Evolutionary conservation across 345 rosid species (phyloP), one percentile per base, ranked within the genome.

Genomic region (Balakata baccata): DNA sequence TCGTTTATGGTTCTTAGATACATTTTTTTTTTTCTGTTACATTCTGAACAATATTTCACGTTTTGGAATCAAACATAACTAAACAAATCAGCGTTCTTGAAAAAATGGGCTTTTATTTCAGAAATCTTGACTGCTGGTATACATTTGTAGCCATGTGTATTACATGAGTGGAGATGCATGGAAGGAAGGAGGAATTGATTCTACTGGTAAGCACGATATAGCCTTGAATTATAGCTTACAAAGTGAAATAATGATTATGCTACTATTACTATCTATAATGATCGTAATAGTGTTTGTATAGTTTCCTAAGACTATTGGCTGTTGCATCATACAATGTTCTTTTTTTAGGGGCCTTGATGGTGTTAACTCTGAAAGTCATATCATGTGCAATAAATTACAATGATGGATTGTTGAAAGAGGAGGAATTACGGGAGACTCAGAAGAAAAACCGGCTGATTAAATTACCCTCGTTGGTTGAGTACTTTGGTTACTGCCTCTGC

Each of bases 151-250:
- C 84, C 98, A 94, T 85, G 91, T 92, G 47, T 88, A 84, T 82
- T 94, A 94, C 88, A 92, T 94, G 98, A 94, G 98, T 68, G 98
- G 98, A 51, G 98, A 94, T 88, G 98, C 98, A 54, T 94, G 98
- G 98, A 94, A 94, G 84, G 98, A 89, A 85, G 98, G 98, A 69
- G 98, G 98, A 73, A 94, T 92, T 51, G 98, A 94, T 81, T 89
- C 95, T 65, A 94, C 98, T 71, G 98, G 98, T 91, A 85, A 81
- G 88, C 70, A 63, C 45, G 45, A 52, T 67, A 61, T 47, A 34
- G 62, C 61, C 53, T 59, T 45, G 51, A 11, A 20, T 66, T 59
- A 37, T 17, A n/a, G 20, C 23, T 47, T 63, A 50, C 49, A 3
- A 64, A 56, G 51, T 46, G 61, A 53, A 65, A 29, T 23, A 53